A percentile compares a stretch with the other conserved stretches of the same genome.
Evolutionary conservation across 23 red algal genomes (phyloP).

Genomic region (Gracilaria gracilis): DNA sequence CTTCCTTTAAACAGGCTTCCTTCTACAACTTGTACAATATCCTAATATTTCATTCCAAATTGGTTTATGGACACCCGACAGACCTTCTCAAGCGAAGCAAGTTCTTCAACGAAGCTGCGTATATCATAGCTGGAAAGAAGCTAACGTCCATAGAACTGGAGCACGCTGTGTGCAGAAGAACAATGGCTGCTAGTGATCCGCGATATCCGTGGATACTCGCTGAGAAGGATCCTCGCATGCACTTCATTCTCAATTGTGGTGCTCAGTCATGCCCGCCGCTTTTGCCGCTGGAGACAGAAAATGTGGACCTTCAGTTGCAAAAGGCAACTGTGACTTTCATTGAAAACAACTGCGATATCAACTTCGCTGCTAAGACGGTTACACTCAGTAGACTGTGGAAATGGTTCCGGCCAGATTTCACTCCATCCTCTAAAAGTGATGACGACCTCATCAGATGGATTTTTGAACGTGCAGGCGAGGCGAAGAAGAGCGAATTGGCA

Average conservation of each 20-base stretch:
- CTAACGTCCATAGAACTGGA: constrained; percentile 71
- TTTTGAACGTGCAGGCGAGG: constrained; percentile 39
- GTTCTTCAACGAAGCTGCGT: constrained; percentile 77
- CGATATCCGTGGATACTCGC: constrained; percentile 25
- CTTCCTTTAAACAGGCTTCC: constrained; percentile 41
- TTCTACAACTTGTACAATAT: constrained; percentile 80
- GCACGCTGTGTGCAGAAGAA: constrained; percentile 64
- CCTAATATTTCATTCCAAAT: constrained; percentile 75
- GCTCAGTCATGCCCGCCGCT: constrained; percentile 78
- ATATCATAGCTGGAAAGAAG: constrained; percentile 69
- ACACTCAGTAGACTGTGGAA: constrained; percentile 72
- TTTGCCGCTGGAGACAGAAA: constrained; percentile 22
- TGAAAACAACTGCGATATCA: constrained; percentile 60
- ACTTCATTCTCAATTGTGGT: constrained; percentile 87
- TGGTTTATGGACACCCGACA: constrained; percentile 69
- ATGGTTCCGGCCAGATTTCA: constrained; percentile 81
- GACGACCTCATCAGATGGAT: constrained; percentile 68
- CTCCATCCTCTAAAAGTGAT: constrained; percentile 32
- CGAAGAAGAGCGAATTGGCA: constrained; percentile 13
- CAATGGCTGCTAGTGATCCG: constrained; percentile 21
- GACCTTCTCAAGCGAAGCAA: constrained; percentile 66
- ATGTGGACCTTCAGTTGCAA: constrained; percentile 43
- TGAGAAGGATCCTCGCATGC: constrained; percentile 82
- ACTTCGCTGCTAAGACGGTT: constrained; percentile 40
- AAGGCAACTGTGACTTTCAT: constrained; percentile 58